Evolutionary conservation across 2,329 filamentous ascomycete genomes (phyloP), one percentile per base, ranked within the genome.

Genomic region (Diaporthe aspalathi): DNA sequence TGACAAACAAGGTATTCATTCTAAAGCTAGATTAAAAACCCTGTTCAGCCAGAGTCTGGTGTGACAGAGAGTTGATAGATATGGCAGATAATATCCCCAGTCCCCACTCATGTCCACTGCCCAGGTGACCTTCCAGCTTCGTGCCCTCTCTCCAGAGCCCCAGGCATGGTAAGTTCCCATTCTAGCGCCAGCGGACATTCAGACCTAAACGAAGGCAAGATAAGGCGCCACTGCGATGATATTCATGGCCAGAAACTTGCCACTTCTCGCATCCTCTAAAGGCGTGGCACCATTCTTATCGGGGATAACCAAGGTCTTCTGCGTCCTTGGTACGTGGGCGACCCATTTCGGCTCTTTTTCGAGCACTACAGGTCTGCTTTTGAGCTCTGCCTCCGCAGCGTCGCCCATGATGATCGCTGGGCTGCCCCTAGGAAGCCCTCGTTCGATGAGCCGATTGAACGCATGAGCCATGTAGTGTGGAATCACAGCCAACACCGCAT

Each of bases 151-250:
- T 38, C 35, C 35, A 38, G 5, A 38, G 7, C 35, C 9, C 35
- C 32, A 9, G 7, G 35, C 12, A 38, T 12, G 35, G 32, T 9
- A 9, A 38, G 7, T 38, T 12, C 35, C 7, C 7, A 38, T 9
- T 38, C 9, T 2, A 29, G 49, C 49, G 24, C 49, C 49, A 24
- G 29, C 17, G 16, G 49, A 29, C 49, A 17, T 8, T 12, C 24
- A 52, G 49, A 16, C 38, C 22, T 45, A 62, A 20, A 62, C 56
- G 56, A 62, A 62, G 12, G 20, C 14, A 20, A 62, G 3, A 45
- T 62, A 62, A 45, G 56, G 56, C 56, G 38, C 35, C 56, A 20
- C 56, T n/a, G 56, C 38, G n/a, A 62, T 45, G 17, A 62, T 45
- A 12, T 62, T 45, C 56, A 62, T 24, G n/a, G 22, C 38, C 20